A percentile compares a stretch with the other conserved stretches of the same genome.
Evolutionary conservation across 2,329 filamentous ascomycete genomes (phyloP).

Genomic region (Phaeosphaeriaceae sp.): DNA sequence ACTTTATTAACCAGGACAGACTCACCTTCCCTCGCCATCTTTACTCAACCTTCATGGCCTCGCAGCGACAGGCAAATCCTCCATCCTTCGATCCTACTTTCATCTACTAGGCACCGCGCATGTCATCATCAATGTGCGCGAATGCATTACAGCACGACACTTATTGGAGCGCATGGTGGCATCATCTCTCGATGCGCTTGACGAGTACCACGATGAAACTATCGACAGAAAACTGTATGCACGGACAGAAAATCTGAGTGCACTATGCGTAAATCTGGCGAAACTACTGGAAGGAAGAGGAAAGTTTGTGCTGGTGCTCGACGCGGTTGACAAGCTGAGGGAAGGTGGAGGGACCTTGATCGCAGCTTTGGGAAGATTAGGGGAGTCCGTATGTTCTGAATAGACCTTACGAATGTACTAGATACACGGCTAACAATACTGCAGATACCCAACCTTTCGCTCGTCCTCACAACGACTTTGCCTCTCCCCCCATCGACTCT

Average conservation of each 20-base stretch:
- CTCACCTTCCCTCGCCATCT: slow-evolving; percentile 70
- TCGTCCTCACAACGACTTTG: slow-evolving; percentile 77
- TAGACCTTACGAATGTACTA: slow-evolving; percentile 3
- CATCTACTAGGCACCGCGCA: slow-evolving; percentile 59
- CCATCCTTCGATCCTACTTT: slow-evolving; percentile 70
- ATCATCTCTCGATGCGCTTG: slow-evolving; percentile 53
- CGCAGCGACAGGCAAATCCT: slow-evolving; percentile 85
- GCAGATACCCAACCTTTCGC: slow-evolving; percentile 79
- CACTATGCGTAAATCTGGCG: slow-evolving; percentile 75
- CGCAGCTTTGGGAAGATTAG: slow-evolving; percentile 79
- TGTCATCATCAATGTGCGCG: slow-evolving; percentile 71
- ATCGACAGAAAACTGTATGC: slow-evolving; percentile 57
- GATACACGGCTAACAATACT: slow-evolving; percentile 6
- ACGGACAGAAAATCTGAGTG: slow-evolving; percentile 81
- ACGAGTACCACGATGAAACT: slow-evolving; percentile 49
- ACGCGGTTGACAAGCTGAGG: slow-evolving; percentile 83
- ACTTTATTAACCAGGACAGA: slow-evolving; percentile 53
- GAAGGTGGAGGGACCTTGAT: slow-evolving; percentile 81
- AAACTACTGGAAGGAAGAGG: slow-evolving; percentile 63
- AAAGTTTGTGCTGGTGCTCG: slow-evolving; percentile 83
- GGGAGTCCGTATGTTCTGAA: slow-evolving; percentile 71
- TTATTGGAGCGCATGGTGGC: slow-evolving; percentile 74
- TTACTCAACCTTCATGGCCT: slow-evolving; percentile 84
- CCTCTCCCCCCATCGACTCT: slow-evolving; percentile 71
- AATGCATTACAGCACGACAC: slow-evolving; percentile 81